Base-by-base conservation (phyloP, 2,329 filamentous ascomycete genomes). In the Thyridium curvatum region DNA sequence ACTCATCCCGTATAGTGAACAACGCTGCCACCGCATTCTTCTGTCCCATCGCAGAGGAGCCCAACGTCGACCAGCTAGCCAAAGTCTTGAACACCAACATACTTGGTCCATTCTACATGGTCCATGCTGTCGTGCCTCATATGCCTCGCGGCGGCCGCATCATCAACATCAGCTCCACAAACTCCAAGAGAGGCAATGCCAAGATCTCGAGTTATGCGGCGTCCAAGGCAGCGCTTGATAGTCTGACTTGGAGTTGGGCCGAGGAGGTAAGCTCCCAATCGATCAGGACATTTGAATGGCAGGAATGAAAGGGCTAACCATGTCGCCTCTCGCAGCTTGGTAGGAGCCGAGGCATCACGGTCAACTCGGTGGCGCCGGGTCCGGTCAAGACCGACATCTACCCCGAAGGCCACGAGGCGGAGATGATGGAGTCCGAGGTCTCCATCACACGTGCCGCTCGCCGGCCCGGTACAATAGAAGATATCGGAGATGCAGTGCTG, bases 311-410 rank as follows among this genome's bases (percentile, higher is more conserved):
- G 10, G 21, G 21, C 21, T 26, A 26, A 26, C 21, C 10, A 26
- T 26, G 10, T 26, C 10, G 21, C 10, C 21, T 26, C 6, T 26
- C 21, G 10, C 21, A 26, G 21, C 21, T 26, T 26, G 63, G 63
- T 2, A 45, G 49, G 0, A 56, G 52, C 16, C 53, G 54, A 32
- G 63, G 65, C 12, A 63, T 70, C 38, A 69, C 65, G 0, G 56
- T 69, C 31, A 70, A 69, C 35, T 60, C 64, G 1, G 47, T 69
- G 8, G 58, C 57, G 0, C 66, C 65, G 0, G 66, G 66, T 0
- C 60, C 61, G 1, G 58, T 61, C 1, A 35, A 31, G 1, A 69
- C 66, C 2, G 64, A 68, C 6, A 39, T 51, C 2, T 44, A 46
- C 36, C 48, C 49, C 0, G 30, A 41, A 1, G 50, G 41, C 2